Evolutionary conservation across 106 monocot genomes (phyloP).

Genomic region (Dendrobium officinale): DNA sequence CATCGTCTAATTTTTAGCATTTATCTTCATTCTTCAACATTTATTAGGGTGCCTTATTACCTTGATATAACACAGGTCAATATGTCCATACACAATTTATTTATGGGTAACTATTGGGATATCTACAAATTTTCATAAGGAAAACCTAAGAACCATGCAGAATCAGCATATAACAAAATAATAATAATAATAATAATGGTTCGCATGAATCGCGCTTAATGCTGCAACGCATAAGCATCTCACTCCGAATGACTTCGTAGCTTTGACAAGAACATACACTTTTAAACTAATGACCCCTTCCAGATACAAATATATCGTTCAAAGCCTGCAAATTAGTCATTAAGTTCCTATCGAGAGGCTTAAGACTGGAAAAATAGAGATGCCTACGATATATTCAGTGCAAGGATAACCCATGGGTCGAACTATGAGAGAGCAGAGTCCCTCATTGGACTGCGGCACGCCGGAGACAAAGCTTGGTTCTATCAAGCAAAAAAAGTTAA

Average conservation of each 20-base stretch:
- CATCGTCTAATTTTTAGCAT: too few species aligned
- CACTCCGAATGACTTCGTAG: neutral
- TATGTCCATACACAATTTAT: too few species aligned
- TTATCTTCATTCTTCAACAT: too few species aligned
- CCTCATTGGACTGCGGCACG: neutral
- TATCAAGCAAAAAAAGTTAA: neutral
- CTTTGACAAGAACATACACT: neutral
- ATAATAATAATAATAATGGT: too few species aligned
- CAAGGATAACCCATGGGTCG: slow-evolving; percentile 1
- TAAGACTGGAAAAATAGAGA: neutral
- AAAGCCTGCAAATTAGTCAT: neutral
- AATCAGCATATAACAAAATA: too few species aligned
- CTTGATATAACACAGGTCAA: too few species aligned
- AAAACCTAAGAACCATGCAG: too few species aligned
- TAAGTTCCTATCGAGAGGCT: neutral
- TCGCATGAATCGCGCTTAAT: neutral
- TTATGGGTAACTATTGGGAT: too few species aligned
- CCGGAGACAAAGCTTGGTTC: neutral
- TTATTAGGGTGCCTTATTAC: too few species aligned
- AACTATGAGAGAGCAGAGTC: slow-evolving; percentile 1
- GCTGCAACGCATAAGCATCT: neutral
- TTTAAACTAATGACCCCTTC: neutral
- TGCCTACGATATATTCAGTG: slow-evolving; percentile 1
- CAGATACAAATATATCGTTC: neutral
- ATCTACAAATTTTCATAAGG: too few species aligned